phyloP scores from a whole-genome alignment of 2,329 filamentous ascomycete genomes.

The Emydomyces testavorans region DNA sequence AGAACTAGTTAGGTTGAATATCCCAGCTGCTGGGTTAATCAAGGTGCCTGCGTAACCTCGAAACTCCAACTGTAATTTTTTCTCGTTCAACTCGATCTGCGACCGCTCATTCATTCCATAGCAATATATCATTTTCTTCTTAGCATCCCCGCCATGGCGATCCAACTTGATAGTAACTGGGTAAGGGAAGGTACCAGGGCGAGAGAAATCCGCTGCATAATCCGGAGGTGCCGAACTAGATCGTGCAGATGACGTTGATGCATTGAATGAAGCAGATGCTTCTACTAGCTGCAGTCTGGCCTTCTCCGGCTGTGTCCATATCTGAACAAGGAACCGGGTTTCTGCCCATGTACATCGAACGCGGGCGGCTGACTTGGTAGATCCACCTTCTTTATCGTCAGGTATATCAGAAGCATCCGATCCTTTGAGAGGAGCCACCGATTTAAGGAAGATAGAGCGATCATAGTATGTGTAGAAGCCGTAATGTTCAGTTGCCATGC shows the following conservation, averaged over 20 bases:
- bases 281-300: conserved; percentile 22
- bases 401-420: conserved; percentile 29
- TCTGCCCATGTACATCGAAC: conserved; percentile 49
- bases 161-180: conserved; percentile 50
- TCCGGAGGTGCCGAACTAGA: conserved; percentile 21
- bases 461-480: conserved; percentile 90
- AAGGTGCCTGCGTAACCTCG: conserved; percentile 41
- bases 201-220: conserved; percentile 37
- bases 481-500: conserved; percentile 70
- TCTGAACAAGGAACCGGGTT: conserved; percentile 50
- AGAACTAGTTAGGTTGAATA: conserved; percentile 26
- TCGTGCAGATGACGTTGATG: conserved; percentile 13
- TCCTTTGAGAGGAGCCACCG: conserved; percentile 40
- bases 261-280: conserved; percentile 8
- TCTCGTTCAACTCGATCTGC: conserved; percentile 35
- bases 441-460: conserved; percentile 70
- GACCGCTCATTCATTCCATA: conserved; percentile 43
- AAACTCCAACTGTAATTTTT: conserved; percentile 43
- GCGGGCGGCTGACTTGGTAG: conserved; percentile 35
- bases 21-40: conserved; percentile 41
- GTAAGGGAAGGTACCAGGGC: conserved; percentile 50
- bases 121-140: conserved; percentile 49
- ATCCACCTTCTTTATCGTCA: conserved; percentile 42
- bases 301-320: conserved; percentile 44
- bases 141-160: conserved; percentile 45